A percentile compares a stretch with the other conserved stretches of the same genome.
Evolutionary conservation across 495 filamentous ascomycete species (phyloP).

Genomic region (Melanomma pulvis-pyrius): DNA sequence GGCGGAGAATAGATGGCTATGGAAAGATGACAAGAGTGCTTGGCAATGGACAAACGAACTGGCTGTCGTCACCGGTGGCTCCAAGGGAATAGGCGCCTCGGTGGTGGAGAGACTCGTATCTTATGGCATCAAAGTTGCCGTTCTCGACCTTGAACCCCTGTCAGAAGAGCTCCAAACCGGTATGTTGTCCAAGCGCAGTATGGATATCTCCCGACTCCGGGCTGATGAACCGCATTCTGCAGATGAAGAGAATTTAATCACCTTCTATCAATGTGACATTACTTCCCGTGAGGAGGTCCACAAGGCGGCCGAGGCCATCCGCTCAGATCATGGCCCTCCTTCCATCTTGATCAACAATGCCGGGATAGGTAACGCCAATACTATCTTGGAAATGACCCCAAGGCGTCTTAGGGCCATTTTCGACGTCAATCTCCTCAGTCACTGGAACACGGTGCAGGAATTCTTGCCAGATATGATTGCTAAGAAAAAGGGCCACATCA

Average conservation of each 20-base stretch:
- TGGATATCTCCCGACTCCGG: constrained; percentile 7
- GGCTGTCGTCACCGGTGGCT: constrained; percentile 61
- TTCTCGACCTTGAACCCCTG: constrained; percentile 42
- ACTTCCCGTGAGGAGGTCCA: constrained; percentile 53
- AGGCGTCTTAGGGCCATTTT: constrained; percentile 55
- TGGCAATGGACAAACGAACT: constrained; percentile 54
- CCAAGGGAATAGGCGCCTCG: constrained; percentile 59
- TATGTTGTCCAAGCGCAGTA: constrained; percentile 7
- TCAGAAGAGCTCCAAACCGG: constrained; percentile 19
- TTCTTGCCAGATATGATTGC: constrained; percentile 65
- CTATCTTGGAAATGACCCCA: constrained; percentile 54
- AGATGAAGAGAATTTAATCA: constrained; percentile 15
- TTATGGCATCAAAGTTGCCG: constrained; percentile 55
- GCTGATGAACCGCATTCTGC: constrained; percentile 4
- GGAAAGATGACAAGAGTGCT: constrained; percentile 44
- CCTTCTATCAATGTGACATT: constrained; percentile 57
- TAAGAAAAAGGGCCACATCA: constrained; percentile 62
- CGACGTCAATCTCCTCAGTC: constrained; percentile 62
- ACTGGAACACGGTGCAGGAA: constrained; percentile 61
- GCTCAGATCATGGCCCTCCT: constrained; percentile 52
- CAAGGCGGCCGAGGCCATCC: constrained; percentile 51
- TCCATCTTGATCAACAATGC: constrained; percentile 66
- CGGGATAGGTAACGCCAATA: constrained; percentile 49
- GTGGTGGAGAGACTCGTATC: constrained; percentile 52
- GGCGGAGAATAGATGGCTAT: constrained; percentile 55